These are phyloP conservation scores for Gracilaria gracilis DNA, from an alignment of 23 red algal genomes.

Conservation along the genomic window DNA sequence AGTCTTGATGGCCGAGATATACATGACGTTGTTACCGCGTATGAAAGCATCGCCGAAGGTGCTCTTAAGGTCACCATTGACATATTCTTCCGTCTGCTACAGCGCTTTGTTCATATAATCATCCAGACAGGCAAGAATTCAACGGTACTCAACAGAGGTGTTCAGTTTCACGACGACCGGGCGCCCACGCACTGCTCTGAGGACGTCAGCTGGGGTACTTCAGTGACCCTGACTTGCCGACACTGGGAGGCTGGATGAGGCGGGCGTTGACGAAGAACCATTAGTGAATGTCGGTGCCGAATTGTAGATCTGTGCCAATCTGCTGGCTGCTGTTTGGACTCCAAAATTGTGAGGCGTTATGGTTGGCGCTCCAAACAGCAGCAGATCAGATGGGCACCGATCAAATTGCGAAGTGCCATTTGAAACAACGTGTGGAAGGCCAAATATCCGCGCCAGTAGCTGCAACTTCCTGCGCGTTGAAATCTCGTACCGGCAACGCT, in stretches of 20 bases:
- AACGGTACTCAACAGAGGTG: slow-evolving; percentile 94
- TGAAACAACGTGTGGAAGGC: no score
- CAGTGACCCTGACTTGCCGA: slow-evolving; percentile 58
- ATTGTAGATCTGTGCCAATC: no score
- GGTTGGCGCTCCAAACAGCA: no score
- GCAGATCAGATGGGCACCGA: no score
- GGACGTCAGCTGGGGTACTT: slow-evolving; percentile 85
- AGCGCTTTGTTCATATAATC: slow-evolving; percentile 99
- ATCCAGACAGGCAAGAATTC: slow-evolving; percentile 91
- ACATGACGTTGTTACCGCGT: slow-evolving; percentile 94
- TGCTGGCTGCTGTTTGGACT: no score
- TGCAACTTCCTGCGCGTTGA: no score
- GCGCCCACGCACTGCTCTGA: slow-evolving; percentile 81
- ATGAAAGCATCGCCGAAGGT: slow-evolving; percentile 96
- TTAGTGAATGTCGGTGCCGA: no score
- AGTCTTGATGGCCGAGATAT: slow-evolving; percentile 60
- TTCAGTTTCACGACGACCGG: no score
- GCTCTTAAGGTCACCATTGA: slow-evolving; percentile 94
- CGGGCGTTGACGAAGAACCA: slow-evolving; percentile 6
- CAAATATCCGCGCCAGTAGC: no score
- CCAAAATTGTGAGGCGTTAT: no score
- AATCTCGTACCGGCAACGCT: no score
- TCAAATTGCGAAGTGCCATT: no score
- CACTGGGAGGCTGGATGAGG: neutral
- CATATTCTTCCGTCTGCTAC: slow-evolving; percentile 93